Evolutionary conservation across 805 yeast genomes (phyloP).

Genomic region (Candida verbasci): DNA sequence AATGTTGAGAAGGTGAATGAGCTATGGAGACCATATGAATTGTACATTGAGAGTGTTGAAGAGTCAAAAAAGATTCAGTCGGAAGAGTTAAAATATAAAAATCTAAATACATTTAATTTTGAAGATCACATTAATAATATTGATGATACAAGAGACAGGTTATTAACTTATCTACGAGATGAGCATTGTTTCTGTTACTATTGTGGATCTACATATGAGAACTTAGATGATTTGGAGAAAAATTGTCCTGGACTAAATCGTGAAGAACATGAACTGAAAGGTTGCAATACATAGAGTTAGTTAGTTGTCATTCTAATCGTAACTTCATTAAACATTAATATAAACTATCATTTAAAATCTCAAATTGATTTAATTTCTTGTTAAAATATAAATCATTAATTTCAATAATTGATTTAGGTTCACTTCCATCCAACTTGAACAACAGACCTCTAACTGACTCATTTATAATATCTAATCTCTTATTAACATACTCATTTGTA

Average conservation of each 20-base stretch:
- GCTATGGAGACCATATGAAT: slow-evolving; percentile 38
- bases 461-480: slow-evolving; percentile 17
- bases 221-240: slow-evolving; percentile 31
- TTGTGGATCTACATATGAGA: slow-evolving; percentile 42
- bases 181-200: slow-evolving; percentile 44
- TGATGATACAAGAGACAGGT: slow-evolving; percentile 23
- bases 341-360: slow-evolving; percentile 7
- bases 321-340: slow-evolving; percentile 6
- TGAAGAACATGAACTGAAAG: slow-evolving; percentile 46
- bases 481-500: slow-evolving; percentile 9
- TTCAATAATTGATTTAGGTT: slow-evolving; percentile 12
- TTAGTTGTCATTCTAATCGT: no score
- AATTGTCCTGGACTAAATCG: slow-evolving; percentile 49
- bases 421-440: slow-evolving; percentile 11
- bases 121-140: slow-evolving; percentile 5
- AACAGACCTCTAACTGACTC: slow-evolving; percentile 10
- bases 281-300: no score
- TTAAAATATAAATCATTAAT: slow-evolving; percentile 16
- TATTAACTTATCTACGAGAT: slow-evolving; percentile 36
- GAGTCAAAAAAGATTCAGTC: slow-evolving; percentile 3
- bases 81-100: slow-evolving; percentile 6
- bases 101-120: background rate
- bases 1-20: slow-evolving; percentile 26
- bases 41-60: slow-evolving; percentile 1
- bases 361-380: slow-evolving; percentile 10